Conservation (phyloP, 768 basidiomycete genomes). For the Suillus bovinus region DNA sequence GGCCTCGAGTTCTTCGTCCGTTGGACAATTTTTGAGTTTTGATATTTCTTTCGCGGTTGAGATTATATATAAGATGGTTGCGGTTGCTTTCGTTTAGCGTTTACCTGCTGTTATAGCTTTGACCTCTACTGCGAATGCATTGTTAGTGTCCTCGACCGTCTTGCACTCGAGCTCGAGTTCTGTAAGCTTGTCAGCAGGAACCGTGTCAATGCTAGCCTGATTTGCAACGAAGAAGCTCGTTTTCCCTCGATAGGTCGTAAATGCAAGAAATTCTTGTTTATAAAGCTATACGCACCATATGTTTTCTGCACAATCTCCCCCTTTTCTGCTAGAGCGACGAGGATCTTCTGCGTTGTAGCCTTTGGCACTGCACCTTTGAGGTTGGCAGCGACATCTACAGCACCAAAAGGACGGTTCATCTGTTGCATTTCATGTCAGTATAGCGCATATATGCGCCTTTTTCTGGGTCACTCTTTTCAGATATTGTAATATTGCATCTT, state of each 20-base stretch:
- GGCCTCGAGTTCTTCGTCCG: conserved; percentile 61
- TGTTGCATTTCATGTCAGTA: conserved; percentile 28
- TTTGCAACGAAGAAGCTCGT: conserved; percentile 86
- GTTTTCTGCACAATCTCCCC: conserved; percentile 79
- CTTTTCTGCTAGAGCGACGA: conserved; percentile 80
- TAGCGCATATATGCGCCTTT: conserved; percentile 13
- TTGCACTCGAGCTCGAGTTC: conserved; percentile 61
- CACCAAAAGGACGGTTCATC: conserved; percentile 95
- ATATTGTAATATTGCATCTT: conserved; percentile 77
- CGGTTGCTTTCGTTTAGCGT: not conserved
- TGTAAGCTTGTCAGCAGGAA: conserved; percentile 61
- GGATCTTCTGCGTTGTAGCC: conserved; percentile 80
- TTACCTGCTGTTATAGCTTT: conserved; percentile 41
- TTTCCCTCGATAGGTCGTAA: conserved; percentile 54
- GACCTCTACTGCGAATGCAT: conserved; percentile 48
- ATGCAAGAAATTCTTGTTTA: conserved; percentile 8
- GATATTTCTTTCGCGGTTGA: conserved; percentile 53
- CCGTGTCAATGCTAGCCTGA: conserved; percentile 66
- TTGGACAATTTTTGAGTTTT: conserved; percentile 64
- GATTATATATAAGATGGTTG: conserved; percentile 8
- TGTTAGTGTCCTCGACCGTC: conserved; percentile 59
- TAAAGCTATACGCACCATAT: conserved; percentile 56
- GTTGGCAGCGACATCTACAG: conserved; percentile 90
- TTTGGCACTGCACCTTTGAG: conserved; percentile 89
- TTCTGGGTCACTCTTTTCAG: conserved; percentile 57